Base-by-base conservation (phyloP, 2,329 filamentous ascomycete species). In the Hymenoscyphus repandus region DNA sequence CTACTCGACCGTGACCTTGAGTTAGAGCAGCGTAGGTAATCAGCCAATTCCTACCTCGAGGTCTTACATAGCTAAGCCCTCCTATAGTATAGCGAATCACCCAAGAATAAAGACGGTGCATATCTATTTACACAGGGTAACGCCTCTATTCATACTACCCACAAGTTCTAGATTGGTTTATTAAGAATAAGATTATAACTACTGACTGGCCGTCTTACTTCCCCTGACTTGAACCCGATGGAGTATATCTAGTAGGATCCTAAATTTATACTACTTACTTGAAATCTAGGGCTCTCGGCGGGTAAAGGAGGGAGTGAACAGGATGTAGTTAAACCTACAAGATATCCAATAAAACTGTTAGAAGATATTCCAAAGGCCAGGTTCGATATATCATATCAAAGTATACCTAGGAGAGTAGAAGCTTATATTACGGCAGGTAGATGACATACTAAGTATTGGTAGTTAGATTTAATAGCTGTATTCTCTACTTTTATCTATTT, bases 71-170 rank as follows among this genome's bases (percentile, higher is more conserved):
- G n/a, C n/a, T n/a, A n/a, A n/a, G n/a, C n/a, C n/a, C n/a, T n/a
- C n/a, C n/a, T n/a, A n/a, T n/a, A n/a, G n/a, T n/a, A n/a, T n/a
- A n/a, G n/a, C n/a, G n/a, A n/a, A n/a, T n/a, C n/a, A n/a, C n/a
- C n/a, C n/a, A n/a, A n/a, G n/a, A n/a, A n/a, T n/a, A n/a, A n/a
- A n/a, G n/a, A n/a, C n/a, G n/a, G n/a, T n/a, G n/a, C n/a, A n/a
- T n/a, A n/a, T n/a, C n/a, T n/a, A n/a, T n/a, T n/a, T n/a, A n/a
- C n/a, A n/a, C n/a, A n/a, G n/a, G n/a, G 59, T 47, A 58, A 59
- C 38, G 40, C 53, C 11, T 41, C 37, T 6, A 51, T 59, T 18
- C 36, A 59, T 52, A 61, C 45, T n/a, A 48, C 50, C 20, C 13
- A 47, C 17, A 43, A 20, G 12, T 46, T 58, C 9, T n/a, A 13